Base-by-base conservation (phyloP, 129 eudicot genomes). In the Lactuca sativa region DNA sequence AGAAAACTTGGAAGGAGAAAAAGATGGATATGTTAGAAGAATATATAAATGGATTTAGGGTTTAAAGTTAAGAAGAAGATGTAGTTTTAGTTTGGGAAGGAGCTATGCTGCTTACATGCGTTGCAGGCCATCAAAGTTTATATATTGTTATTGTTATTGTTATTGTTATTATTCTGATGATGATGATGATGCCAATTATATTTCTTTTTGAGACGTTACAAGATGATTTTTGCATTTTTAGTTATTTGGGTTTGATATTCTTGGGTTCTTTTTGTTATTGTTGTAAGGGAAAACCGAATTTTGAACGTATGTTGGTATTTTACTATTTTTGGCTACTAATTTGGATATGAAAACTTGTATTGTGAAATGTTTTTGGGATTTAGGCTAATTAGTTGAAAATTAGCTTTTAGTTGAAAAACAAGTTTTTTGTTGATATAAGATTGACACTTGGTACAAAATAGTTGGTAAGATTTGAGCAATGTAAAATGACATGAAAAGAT, bases 61-160 rank as follows among this genome's bases (percentile, higher is more conserved):
- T 32, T 74, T 56, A 55, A 74, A 59, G 66, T 64, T 56, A 30
- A 70, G 59, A 47, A 47, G 52, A 55, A 25, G 30, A 66, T 64
- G 82, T 71, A 71, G 78, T 55, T 57, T 62, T 62, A 64, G 66
- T 73, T 53, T 64, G 67, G 77, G 69, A 77, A 77, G 71, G 72
- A 70, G 76, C 59, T 59, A 53, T 56, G 72, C 72, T 56, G 67
- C 73, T 64, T 63, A 48, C 73, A 71, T 77, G 65, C 71, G 57
- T 66, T 58, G 62, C 55, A 74, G 64, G 77, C 72, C 72, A 25
- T 72, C 64, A 71, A 56, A 52, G 64, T 70, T 69, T 55, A 41
- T 44, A 77, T 43, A 52, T 52, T 41, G 31, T 40, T 31, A 18
- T 55, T 56, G 16, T 56, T 59, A 57, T 1, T 25, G 30, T 25